Base-by-base conservation (phyloP, 2,329 filamentous ascomycete species). In the Exophiala sp. region DNA sequence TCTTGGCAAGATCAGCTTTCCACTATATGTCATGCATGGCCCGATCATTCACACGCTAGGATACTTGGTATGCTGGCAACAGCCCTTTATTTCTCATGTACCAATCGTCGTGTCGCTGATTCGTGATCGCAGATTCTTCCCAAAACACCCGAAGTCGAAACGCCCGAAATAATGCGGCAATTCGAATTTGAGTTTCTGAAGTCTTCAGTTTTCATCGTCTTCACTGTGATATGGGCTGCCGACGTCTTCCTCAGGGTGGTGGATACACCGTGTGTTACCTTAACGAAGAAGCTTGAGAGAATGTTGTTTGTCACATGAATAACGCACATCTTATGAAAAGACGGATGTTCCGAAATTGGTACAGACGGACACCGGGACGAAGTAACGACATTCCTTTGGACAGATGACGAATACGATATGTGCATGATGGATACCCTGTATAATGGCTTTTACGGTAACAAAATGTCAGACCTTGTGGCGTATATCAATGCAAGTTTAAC, bases 221-320 rank as follows among this genome's bases (percentile, higher is more conserved):
- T 69, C 3, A 52, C 72, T 14, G 66, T 78, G 1, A 71, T 84
- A 5, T 84, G 81, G 76, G 70, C 74, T 2, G 77, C 78, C 1
- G 82, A 85, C 65, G 47, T 85, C 3, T 84, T 84, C 62, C 83
- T 80, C 77, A 73, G 81, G 20, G 68, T 68, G 1, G 73, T 85
- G 5, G 83, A 85, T 65, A 68, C 69, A 3, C 77, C 76, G 1
- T 73, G 76, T 65, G 72, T 81, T 8, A 74, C 71, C 47, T 73
- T 82, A 56, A 73, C 78, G 3, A 69, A 73, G 38, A 78, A 75
- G 71, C 56, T 80, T 20, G 79, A 79, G 63, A 65, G 64, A 39
- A 63, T 63, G 35, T 53, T 54, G 32, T 62, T 56, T 47, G 44
- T 34, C 7, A 16, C 38, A 10, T 58, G 47, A 57, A 9, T 38